These are phyloP conservation scores for Xerocomellus chrysenteron DNA, from an alignment of 768 basidiomycete genomes.

Conservation along the genomic window DNA sequence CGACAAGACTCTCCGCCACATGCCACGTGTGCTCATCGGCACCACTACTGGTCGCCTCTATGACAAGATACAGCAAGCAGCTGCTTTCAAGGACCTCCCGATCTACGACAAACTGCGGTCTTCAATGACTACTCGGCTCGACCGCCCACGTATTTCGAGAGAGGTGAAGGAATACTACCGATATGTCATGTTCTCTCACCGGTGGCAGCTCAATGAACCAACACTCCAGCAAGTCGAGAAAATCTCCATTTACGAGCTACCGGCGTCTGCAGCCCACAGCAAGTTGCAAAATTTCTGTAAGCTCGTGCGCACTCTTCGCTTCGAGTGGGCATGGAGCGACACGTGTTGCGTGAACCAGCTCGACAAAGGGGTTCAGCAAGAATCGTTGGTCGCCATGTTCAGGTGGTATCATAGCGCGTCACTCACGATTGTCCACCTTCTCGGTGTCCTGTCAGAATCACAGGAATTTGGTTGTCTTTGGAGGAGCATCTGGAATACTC, in stretches of 20 bases:
- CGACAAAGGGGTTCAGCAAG: slow-evolving; percentile 1
- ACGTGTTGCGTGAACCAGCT: slow-evolving; percentile 10
- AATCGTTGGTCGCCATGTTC: slow-evolving; percentile 18
- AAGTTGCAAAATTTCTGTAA: slow-evolving; percentile 11
- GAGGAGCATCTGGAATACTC: slow-evolving; percentile 16
- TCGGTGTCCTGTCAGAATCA: neutral
- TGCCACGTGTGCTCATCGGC: slow-evolving; percentile 10
- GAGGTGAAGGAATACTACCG: slow-evolving; percentile 7
- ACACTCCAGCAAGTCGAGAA: slow-evolving; percentile 1
- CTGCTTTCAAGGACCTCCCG: slow-evolving; percentile 2
- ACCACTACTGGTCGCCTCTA: slow-evolving; percentile 2
- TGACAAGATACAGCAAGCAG: slow-evolving; percentile 10
- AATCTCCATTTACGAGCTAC: slow-evolving; percentile 6
- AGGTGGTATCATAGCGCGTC: slow-evolving; percentile 9
- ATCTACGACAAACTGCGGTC: slow-evolving; percentile 2
- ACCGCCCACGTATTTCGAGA: slow-evolving; percentile 1
- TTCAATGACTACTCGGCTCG: neutral
- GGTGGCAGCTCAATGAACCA: slow-evolving; percentile 7
- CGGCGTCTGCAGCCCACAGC: neutral
- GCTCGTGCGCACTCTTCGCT: neutral
- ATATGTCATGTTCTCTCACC: slow-evolving; percentile 14
- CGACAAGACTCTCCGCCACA: neutral
- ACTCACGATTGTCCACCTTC: slow-evolving; percentile 15
- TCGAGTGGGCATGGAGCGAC: slow-evolving; percentile 17
- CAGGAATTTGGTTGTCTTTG: neutral